Evolutionary conservation across 2,329 filamentous ascomycete genomes (phyloP), one percentile per base, ranked within the genome.

Genomic region (Ascochyta viciae-villosae): DNA sequence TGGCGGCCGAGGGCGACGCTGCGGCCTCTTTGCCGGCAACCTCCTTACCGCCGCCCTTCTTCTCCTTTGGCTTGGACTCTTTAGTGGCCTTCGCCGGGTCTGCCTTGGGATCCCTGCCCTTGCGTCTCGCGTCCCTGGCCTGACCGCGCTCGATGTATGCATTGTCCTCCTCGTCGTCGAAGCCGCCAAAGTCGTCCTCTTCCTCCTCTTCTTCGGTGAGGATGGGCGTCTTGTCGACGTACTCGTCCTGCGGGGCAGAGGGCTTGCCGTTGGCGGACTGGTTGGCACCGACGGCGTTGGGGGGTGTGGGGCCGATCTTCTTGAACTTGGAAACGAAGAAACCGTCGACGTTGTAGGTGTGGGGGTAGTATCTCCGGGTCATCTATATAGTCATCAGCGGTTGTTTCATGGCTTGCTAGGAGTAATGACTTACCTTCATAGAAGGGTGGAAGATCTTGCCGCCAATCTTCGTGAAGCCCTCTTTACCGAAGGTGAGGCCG

Each of bases 241-340:
- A 75, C 38, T 80, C 71, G 41, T 73, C 67, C n/a, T 74, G 63
- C 0, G 56, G 38, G 38, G 60, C 81, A 75, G 46, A 35, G 2
- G 68, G 63, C 29, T 74, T 70, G 23, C 66, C 73, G 45, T 77
- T 76, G 50, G 61, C 52, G 70, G 59, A 54, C 35, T 64, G 64
- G 38, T 59, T 63, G 26, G 61, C 66, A 22, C 71, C 71, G 8
- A 83, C 79, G 2, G 83, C 81, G 50, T 84, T 86, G 53, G 82
- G 78, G 1, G 90, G 88, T 37, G 90, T 91, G 3, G 91, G 89
- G 0, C 87, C 94, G 15, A 86, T 86, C 84, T 99, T 99, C 78
- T 96, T 93, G 79, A 99, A 90, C 78, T 99, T 99, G 71, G 92
- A 91, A 59, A 99, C 95, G 75, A 92, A 99, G 87, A 99, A 99